A percentile compares a stretch with the other conserved stretches of the same genome.
phyloP scores from a whole-genome alignment of 2,329 filamentous ascomycete species.

The Aquanectria penicillioides region DNA sequence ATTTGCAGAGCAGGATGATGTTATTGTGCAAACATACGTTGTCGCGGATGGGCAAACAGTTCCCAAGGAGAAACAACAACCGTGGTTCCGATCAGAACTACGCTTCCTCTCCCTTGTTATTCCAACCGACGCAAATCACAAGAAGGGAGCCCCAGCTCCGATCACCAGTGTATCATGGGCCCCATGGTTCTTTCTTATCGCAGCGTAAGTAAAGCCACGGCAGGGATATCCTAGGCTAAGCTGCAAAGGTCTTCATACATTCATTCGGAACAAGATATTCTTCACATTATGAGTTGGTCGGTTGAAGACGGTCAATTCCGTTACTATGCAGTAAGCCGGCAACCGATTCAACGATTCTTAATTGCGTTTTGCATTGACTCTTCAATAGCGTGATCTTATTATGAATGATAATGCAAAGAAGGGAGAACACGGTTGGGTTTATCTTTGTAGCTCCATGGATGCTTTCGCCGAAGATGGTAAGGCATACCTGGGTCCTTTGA shows the following conservation, averaged over 20 bases:
- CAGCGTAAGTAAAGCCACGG: not conserved
- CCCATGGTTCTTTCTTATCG: not conserved
- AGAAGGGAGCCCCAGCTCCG: not conserved
- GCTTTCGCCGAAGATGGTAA: constrained; percentile 5
- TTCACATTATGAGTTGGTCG: constrained; percentile 1
- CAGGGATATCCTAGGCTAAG: not conserved
- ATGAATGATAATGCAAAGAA: not conserved
- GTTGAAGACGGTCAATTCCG: not conserved
- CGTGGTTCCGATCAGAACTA: constrained; percentile 4
- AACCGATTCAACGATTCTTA: no score
- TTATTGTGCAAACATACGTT: not conserved
- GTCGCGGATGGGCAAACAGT: constrained; percentile 1
- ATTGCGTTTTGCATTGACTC: not conserved
- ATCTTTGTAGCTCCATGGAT: constrained; percentile 10
- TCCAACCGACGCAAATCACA: not conserved
- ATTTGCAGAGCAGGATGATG: not conserved
- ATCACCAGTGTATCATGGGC: not conserved
- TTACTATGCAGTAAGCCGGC: constrained; percentile 4
- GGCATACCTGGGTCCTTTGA: constrained; percentile 14
- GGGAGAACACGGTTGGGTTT: constrained; percentile 7
- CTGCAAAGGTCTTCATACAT: not conserved
- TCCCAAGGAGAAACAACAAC: not conserved
- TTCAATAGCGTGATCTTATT: not conserved
- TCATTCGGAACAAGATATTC: not conserved
- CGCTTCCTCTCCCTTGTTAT: not conserved